Percentiles rank a stretch among this genome's conserved stretches.
phyloP scores from a whole-genome alignment of 176 grass and related monocot species.

The Aegilops bicornis region DNA sequence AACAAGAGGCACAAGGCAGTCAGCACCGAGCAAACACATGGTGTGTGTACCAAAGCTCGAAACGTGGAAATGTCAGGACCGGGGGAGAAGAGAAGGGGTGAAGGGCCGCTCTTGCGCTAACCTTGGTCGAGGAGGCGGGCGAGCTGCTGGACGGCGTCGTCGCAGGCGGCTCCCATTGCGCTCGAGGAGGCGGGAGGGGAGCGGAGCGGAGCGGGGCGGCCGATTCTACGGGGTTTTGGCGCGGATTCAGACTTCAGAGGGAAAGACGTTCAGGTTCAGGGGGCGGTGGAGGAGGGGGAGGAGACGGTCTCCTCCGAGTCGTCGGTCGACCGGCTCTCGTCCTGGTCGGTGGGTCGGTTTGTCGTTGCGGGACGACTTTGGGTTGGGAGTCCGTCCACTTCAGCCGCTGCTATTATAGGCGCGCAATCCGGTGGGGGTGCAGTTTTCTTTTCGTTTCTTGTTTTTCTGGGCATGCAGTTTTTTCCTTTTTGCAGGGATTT shows the following conservation, averaged over 20 bases:
- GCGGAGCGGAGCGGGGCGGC: not conserved
- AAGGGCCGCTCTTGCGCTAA: not conserved
- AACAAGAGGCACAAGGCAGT: not conserved
- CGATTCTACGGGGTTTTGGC: slow-evolving; percentile 28
- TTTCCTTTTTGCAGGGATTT: not conserved
- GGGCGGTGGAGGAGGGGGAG: not conserved
- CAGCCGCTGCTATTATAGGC: not conserved
- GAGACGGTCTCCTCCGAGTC: slow-evolving; percentile 8
- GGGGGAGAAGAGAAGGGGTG: not conserved
- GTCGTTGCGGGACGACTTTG: not conserved
- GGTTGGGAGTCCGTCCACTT: not conserved
- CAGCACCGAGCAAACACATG: not conserved
- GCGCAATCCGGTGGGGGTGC: not conserved
- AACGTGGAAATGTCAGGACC: not conserved
- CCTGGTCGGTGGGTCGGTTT: slow-evolving; percentile 21
- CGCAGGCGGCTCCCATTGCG: slow-evolving; percentile 66
- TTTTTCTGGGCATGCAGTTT: not conserved
- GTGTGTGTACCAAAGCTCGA: no score
- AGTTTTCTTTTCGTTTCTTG: not conserved
- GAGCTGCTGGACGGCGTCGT: slow-evolving; percentile 77
- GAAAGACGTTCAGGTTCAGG: slow-evolving; percentile 20
- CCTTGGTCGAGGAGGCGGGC: slow-evolving; percentile 64
- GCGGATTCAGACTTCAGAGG: slow-evolving; percentile 30
- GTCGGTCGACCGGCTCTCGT: not conserved
- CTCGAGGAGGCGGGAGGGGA: not conserved